A percentile compares a stretch with the other conserved stretches of the same genome.
Conservation (phyloP, 139 green algal species). For the Tetraselmis striata region DNA sequence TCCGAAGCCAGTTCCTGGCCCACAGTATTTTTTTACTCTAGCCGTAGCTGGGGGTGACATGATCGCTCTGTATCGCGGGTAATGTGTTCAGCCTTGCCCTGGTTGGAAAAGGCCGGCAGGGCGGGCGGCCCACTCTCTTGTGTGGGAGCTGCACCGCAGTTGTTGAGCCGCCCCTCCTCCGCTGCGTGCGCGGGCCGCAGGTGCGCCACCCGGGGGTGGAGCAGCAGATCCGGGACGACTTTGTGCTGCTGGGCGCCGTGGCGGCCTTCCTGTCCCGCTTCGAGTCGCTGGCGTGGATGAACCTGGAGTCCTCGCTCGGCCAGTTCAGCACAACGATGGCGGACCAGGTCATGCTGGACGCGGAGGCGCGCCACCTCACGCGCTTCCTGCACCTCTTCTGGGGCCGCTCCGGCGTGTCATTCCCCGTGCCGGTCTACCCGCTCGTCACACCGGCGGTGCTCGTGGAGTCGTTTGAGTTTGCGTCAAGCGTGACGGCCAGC, state of each 20-base stretch:
- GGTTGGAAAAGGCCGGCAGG: too few relatives aligned
- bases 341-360: neutral
- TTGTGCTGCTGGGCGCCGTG: constrained; percentile 6
- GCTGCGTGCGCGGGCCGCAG: too few relatives aligned
- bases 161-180: too few relatives aligned
- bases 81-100: too few relatives aligned
- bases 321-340: neutral
- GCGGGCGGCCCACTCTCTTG: too few relatives aligned
- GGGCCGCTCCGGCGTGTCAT: constrained; percentile 1
- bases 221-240: constrained; percentile 9
- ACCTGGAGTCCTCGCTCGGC: neutral
- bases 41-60: too few relatives aligned
- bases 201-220: constrained; percentile 9
- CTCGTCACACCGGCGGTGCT: constrained; percentile 5
- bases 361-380: constrained; percentile 2
- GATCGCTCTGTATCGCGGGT: too few relatives aligned
- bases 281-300: constrained; percentile 10
- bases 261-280: neutral
- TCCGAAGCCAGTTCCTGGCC: too few relatives aligned
- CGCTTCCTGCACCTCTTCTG: constrained; percentile 11
- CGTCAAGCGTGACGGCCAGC: neutral
- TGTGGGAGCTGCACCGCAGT: too few relatives aligned
- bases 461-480: constrained; percentile 9
- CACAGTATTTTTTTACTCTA: too few relatives aligned
- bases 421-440: constrained; percentile 13